Evolutionary conservation across 768 basidiomycete species (phyloP).

Genomic region (Lactarius indigo): DNA sequence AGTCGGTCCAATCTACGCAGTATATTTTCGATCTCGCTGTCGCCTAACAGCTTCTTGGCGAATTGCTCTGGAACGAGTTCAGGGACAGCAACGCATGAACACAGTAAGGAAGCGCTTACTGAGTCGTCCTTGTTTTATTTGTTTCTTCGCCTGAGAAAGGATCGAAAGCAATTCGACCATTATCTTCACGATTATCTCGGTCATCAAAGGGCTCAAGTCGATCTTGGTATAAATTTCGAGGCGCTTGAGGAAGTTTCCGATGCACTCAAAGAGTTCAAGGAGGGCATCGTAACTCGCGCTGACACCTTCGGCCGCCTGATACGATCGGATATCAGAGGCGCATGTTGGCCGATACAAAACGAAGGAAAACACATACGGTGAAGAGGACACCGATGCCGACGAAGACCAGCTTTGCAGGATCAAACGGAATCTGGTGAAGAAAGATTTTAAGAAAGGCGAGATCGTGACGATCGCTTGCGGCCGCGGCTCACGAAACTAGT

Average conservation of each 20-base stretch:
- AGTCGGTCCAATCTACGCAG: not conserved
- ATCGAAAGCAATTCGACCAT: not conserved
- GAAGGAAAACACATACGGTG: not conserved
- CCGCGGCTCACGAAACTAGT: not conserved
- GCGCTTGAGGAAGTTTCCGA: not conserved
- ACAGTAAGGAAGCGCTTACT: not conserved
- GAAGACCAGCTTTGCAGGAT: not conserved
- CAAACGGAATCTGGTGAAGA: not conserved
- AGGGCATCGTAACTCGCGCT: not conserved
- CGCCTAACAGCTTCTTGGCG: not conserved
- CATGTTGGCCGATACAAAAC: not conserved
- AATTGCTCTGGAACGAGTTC: not conserved
- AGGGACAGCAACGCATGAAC: constrained; percentile 12
- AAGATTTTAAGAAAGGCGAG: not conserved
- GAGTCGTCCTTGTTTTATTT: not conserved
- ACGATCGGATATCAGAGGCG: not conserved
- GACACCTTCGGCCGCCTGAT: not conserved
- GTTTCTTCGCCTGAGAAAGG: not conserved
- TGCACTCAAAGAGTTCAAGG: not conserved
- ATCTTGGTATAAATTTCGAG: not conserved
- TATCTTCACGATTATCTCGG: not conserved
- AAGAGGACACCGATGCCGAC: not conserved
- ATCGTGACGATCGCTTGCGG: not conserved
- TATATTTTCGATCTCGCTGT: not conserved
- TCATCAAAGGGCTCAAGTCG: not conserved